Percentiles rank a stretch among this genome's conserved stretches.
phyloP scores from a whole-genome alignment of 2,329 filamentous ascomycete genomes.

The Pseudocercospora musae region DNA sequence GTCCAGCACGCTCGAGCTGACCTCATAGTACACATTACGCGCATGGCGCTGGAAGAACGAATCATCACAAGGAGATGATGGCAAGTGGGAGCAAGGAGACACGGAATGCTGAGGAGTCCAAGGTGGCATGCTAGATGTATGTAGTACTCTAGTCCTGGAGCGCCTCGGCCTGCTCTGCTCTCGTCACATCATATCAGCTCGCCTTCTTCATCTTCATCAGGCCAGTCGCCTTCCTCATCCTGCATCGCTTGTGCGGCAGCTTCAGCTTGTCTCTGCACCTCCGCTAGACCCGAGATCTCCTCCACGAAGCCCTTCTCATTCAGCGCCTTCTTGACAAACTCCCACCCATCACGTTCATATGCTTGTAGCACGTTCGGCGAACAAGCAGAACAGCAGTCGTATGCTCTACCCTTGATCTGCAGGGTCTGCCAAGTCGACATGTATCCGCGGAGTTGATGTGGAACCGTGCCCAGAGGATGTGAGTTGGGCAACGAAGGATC shows the following conservation, averaged over 20 bases:
- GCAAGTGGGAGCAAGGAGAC: too few species aligned
- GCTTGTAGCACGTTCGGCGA: slow-evolving; percentile 65
- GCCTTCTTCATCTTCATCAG: slow-evolving; percentile 50
- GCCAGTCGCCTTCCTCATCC: slow-evolving; percentile 59
- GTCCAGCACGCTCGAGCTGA: too few species aligned
- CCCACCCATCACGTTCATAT: slow-evolving; percentile 68
- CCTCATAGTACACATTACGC: too few species aligned
- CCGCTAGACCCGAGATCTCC: slow-evolving; percentile 69
- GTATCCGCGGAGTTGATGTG: slow-evolving; percentile 78
- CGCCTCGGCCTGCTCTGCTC: too few species aligned
- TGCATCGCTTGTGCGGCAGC: slow-evolving; percentile 53
- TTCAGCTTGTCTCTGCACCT: slow-evolving; percentile 56
- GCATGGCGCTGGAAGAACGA: too few species aligned
- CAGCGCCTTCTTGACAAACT: slow-evolving; percentile 70
- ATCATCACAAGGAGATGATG: too few species aligned
- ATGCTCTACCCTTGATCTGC: slow-evolving; percentile 69
- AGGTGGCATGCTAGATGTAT: too few species aligned
- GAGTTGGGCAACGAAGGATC: slow-evolving; percentile 28
- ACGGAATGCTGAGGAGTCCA: too few species aligned
- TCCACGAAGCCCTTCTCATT: slow-evolving; percentile 74
- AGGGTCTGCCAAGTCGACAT: slow-evolving; percentile 71
- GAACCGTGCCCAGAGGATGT: slow-evolving; percentile 65
- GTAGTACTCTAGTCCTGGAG: too few species aligned
- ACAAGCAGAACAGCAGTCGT: slow-evolving; percentile 79
- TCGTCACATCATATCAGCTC: slow-evolving; percentile 35